phyloP scores from a whole-genome alignment of 202 grass and related monocot genomes.

The Cymbopogon flexuosus region DNA sequence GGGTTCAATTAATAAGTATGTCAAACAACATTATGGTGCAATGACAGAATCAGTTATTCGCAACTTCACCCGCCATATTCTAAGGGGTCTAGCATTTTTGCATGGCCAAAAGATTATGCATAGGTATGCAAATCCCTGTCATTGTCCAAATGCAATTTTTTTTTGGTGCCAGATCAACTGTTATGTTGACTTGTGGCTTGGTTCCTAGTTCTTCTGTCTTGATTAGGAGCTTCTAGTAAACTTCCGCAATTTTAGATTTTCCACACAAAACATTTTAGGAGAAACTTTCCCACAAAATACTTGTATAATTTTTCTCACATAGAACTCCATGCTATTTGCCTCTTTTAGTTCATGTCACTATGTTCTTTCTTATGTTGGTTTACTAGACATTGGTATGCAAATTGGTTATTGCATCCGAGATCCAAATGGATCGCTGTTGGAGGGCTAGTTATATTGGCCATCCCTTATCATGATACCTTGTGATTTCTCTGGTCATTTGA shows the following conservation, averaged over 20 bases:
- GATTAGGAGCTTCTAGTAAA: background rate
- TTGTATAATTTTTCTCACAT: background rate
- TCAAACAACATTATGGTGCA: constrained; percentile 68
- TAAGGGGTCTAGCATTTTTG: constrained; percentile 73
- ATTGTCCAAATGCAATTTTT: constrained; percentile 5
- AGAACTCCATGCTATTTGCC: background rate
- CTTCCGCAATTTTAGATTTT: constrained; percentile 2
- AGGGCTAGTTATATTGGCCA: background rate
- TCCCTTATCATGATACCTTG: constrained; percentile 3
- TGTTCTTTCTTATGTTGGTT: constrained; percentile 16
- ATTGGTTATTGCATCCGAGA: background rate
- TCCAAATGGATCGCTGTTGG: background rate
- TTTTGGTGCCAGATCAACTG: background rate
- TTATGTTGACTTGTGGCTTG: background rate
- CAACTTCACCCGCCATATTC: constrained; percentile 90
- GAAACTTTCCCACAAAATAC: background rate
- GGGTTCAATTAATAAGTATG: constrained; percentile 92
- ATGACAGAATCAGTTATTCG: constrained; percentile 90
- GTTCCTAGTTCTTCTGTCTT: background rate
- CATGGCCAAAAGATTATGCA: constrained; percentile 95
- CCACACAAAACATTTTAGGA: background rate
- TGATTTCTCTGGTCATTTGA: background rate
- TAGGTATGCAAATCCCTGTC: constrained; percentile 48
- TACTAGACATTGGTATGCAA: background rate
- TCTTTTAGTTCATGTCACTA: background rate